Base-by-base conservation (phyloP, 306 rosid genomes). In the Oxytropis ochrocephala region DNA sequence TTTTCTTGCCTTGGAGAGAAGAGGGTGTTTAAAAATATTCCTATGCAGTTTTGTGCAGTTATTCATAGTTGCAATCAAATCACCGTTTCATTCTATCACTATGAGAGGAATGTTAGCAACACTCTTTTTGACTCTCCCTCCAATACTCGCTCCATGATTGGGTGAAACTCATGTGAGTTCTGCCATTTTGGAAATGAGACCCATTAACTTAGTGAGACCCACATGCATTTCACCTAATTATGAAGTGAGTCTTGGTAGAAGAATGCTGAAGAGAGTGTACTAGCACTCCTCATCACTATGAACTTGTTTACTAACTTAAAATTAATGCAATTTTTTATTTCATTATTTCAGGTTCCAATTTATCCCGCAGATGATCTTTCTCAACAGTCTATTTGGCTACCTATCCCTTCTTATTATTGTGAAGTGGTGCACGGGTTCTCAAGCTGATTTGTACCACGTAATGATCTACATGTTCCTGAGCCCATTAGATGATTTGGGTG, bases 381-480 rank as follows among this genome's bases (percentile, higher is more conserved):
- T 95, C 62, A 95, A 95, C 85, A 70, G 92, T 85, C 79, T 95
- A 64, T 95, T 95, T 66, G 99, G 97, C 66, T 95, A 95, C 75
- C 86, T 95, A 21, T 89, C 96, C 30, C 79, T 87, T 65, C 95
- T 91, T 58, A 81, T 95, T 69, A 72, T 95, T 76, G 38, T 87
- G 77, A 95, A 95, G 89, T 95, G 99, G 99, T 67, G 83, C 85
- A 95, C 91, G 70, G 99, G 99, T 61, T 95, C 99, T 73, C 76
- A 91, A 67, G 92, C 92, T 39, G 99, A 95, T 80, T 79, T 95
- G 75, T 95, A 95, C 85, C 99, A 95, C 33, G 4, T 87, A 81
- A 75, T 95, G 99, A 95, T 95, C 80, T 91, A 95, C 87, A 95
- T 95, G 99, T 95, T 95, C 83, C 84, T 91, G 9, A 79, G 99